These are phyloP conservation scores for Zoysia matrella DNA, from an alignment of 202 grass and related monocot species.

Conservation along the genomic window DNA sequence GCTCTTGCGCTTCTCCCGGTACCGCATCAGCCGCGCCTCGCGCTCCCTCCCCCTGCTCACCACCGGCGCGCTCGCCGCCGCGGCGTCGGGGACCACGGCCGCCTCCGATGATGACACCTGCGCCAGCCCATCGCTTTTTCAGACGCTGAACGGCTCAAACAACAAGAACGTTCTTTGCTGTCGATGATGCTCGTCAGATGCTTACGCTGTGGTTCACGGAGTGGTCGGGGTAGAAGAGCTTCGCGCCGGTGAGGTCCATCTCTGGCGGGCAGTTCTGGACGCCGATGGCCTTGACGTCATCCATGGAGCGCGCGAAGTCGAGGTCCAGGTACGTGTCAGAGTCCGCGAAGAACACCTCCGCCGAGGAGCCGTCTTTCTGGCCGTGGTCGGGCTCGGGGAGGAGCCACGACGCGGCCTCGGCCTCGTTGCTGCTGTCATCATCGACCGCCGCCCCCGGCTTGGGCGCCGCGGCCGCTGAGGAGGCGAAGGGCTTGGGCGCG, in stretches of 20 bases:
- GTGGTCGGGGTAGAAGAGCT: constrained; percentile 43
- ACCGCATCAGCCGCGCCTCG: constrained; percentile 66
- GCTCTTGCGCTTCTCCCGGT: constrained; percentile 27
- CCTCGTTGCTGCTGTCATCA: constrained; percentile 59
- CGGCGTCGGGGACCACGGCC: constrained; percentile 70
- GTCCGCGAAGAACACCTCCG: constrained; percentile 45
- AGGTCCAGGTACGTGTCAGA: constrained; percentile 70
- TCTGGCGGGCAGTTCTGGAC: constrained; percentile 44
- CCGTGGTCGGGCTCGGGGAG: constrained; percentile 54
- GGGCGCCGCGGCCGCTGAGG: background rate
- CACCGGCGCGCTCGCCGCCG: constrained; percentile 32
- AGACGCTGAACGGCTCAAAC: background rate
- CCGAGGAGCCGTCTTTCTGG: constrained; percentile 15
- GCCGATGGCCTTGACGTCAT: constrained; percentile 65
- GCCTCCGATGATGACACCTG: constrained; percentile 80
- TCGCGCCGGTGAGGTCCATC: constrained; percentile 44
- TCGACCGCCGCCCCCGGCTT: background rate
- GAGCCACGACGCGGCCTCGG: constrained; percentile 76
- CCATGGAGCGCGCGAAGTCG: constrained; percentile 63
- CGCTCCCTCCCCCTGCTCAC: constrained; percentile 54
- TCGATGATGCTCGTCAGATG: background rate
- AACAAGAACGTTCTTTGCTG: too few species aligned
- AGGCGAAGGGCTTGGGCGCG: constrained; percentile 44
- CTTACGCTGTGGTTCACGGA: constrained; percentile 67
- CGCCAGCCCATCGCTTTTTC: background rate